Base-by-base conservation (phyloP, 495 filamentous ascomycete species). In the Eremomyces bilateralis region DNA sequence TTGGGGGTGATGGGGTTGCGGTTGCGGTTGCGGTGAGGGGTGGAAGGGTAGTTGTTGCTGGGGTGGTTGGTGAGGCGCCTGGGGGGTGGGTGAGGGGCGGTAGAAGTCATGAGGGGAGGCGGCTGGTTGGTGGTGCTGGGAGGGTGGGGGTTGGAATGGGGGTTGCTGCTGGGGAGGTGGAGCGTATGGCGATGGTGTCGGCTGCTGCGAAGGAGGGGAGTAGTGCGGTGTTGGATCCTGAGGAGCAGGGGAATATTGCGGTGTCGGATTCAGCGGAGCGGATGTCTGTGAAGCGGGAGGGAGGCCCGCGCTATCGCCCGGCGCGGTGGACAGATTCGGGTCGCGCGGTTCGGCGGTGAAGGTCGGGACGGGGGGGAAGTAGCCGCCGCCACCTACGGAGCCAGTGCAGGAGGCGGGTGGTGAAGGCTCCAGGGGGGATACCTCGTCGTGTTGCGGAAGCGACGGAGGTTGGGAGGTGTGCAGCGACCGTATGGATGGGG, bases 301-400 rank as follows among this genome's bases (percentile, higher is more conserved):
- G 1, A 43, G 40, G 15, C 20, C 31, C 6, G 41, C 35, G 35
- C 40, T 42, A 12, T 1, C 37, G 15, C 19, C 19, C 11, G 50
- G 38, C 13, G 44, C 42, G 16, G 42, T 48, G 19, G 48, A 38
- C 8, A 40, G 24, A 12, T 27, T 10, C 19, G 41, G 41, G 10
- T 39, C 31, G 1, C 39, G 29, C 11, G 31, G 36, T n/a, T 51
- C 45, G 18, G 52, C 37, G 16, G 57, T 49, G 34, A 54, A 51
- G 5, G 49, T 54, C 1, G 56, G 62, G 1, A 63, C 46, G 29
- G 51, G 46, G 1, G 69, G 69, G 33, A 69, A 69, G 46, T 71
- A 72, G 20, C 61, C 64, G 30, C 57, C 61, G 8, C n/a, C n/a
- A n/a, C 58, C 60, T 2, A 57, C 42, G n/a, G 65, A 62, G 15